Base-by-base conservation (phyloP, 257 asterid species). In the Nicotiana obtusifolia region DNA sequence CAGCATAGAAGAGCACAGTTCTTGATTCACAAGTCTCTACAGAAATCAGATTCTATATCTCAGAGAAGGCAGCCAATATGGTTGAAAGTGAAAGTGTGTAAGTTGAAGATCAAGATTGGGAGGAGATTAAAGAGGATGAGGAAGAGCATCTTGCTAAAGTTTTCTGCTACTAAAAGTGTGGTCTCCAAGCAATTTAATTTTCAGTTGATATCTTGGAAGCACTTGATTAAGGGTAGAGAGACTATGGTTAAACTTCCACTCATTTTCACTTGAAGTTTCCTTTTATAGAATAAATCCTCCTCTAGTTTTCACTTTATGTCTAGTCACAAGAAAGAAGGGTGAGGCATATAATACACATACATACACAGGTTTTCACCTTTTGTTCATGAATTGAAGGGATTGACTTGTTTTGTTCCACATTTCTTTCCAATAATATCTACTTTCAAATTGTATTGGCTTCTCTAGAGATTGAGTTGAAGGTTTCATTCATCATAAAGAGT, bases 21-120 rank as follows among this genome's bases (percentile, higher is more conserved):
- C 91, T 85, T 94, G 93, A 94, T 94, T 26, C 90, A 90, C 91
- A 91, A 90, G 85, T 80, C 89, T 7, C 47, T 94, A 85, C 83
- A 87, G 81, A 88, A 81, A 71, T 94, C 87, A 11, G 97, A 94
- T 76, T 44, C 71, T 3, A 54, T 77, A 17, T 52, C 69, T 9
- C 83, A 64, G 16, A 85, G 89, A 80, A 86, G 87, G 81, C 91
- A 91, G 0, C 87, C 97, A 68, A 20, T 71, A 3, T 91, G 93
- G 94, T 20, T 90, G 84, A 87, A 89, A 64, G 94, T 94, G 35
- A 90, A 87, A 79, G 91, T 91, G 33, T 84, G 81, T 15, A 91
- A 84, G 84, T 56, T 93, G 87, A 94, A 90, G 87, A 73, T 90
- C 81, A 93, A 88, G 91, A 83, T 91, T 84, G 94, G 95, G 16